A percentile compares a stretch with the other conserved stretches of the same genome.
Conservation (phyloP, 495 filamentous ascomycete species). For the Penicillium silybi region DNA sequence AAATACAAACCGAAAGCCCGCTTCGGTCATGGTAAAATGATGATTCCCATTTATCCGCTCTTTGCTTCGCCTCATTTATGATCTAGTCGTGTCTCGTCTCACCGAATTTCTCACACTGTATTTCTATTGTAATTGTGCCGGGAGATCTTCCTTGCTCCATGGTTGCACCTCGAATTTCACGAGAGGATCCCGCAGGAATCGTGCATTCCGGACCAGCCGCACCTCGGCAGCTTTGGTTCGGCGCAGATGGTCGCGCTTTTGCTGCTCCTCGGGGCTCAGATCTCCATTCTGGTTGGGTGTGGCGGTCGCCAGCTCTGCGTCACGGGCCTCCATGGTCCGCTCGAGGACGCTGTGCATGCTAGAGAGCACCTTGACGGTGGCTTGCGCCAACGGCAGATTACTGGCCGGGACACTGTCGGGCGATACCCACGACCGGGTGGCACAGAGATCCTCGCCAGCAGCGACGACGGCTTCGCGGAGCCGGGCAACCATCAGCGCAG, state of each 20-base stretch:
- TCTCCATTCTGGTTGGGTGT: conserved; percentile 13
- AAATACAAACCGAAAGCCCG: conserved; percentile 9
- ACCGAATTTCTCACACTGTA: not conserved
- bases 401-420: conserved; percentile 61
- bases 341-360: conserved; percentile 86
- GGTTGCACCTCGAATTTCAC: conserved; percentile 33
- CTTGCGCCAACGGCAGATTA: conserved; percentile 75
- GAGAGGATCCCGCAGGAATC: conserved; percentile 59
- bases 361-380: conserved; percentile 81
- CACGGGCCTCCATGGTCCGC: conserved; percentile 68
- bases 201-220: conserved; percentile 67
- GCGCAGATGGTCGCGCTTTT: conserved; percentile 62
- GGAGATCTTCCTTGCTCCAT: conserved; percentile 35
- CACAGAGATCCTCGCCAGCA: conserved; percentile 39
- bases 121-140: conserved; percentile 15
- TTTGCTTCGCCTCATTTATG: not conserved
- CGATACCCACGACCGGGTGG: conserved; percentile 61
- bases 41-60: not conserved
- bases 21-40: not conserved
- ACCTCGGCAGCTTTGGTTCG: conserved; percentile 77
- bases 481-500: conserved; percentile 82
- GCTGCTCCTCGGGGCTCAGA: conserved; percentile 43
- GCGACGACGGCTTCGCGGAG: conserved; percentile 71
- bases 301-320: conserved; percentile 43
- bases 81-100: not conserved